Percentiles rank a stretch among this genome's conserved stretches.
phyloP scores from a whole-genome alignment of 257 asterid species.

The Solanum peruvianum region DNA sequence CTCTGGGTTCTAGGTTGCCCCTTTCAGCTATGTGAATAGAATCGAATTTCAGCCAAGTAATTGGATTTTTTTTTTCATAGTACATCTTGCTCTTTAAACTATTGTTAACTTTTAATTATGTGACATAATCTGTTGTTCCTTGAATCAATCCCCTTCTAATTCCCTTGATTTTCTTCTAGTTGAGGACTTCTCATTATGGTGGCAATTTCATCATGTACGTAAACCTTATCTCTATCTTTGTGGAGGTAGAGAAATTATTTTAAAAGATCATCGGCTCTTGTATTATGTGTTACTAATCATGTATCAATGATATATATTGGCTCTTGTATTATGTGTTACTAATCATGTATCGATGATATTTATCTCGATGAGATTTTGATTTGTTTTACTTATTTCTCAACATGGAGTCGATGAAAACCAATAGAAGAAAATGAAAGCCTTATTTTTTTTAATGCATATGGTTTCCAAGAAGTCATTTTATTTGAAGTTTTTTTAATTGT shows the following conservation, averaged over 20 bases:
- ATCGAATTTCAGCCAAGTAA: neutral
- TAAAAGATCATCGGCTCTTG: neutral
- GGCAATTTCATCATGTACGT: neutral
- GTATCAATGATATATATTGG: neutral
- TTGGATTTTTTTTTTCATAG: neutral
- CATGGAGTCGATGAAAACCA: neutral
- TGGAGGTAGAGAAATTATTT: neutral
- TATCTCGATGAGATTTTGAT: neutral
- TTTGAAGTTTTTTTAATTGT: neutral
- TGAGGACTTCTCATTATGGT: neutral
- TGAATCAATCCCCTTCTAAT: too few relatives aligned
- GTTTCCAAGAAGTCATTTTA: neutral
- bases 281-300: neutral
- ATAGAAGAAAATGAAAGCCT: neutral
- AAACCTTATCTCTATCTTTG: neutral
- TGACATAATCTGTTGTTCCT: too few relatives aligned
- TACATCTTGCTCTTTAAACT: neutral
- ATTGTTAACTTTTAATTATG: too few relatives aligned
- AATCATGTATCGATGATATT: neutral
- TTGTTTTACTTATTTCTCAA: neutral
- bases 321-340: neutral
- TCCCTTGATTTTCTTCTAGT: neutral
- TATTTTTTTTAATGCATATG: neutral
- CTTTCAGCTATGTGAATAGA: neutral
- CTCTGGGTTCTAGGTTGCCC: neutral